Evolutionary conservation across 2,329 filamentous ascomycete genomes (phyloP).

Genomic region (Knoxdaviesia capensis): DNA sequence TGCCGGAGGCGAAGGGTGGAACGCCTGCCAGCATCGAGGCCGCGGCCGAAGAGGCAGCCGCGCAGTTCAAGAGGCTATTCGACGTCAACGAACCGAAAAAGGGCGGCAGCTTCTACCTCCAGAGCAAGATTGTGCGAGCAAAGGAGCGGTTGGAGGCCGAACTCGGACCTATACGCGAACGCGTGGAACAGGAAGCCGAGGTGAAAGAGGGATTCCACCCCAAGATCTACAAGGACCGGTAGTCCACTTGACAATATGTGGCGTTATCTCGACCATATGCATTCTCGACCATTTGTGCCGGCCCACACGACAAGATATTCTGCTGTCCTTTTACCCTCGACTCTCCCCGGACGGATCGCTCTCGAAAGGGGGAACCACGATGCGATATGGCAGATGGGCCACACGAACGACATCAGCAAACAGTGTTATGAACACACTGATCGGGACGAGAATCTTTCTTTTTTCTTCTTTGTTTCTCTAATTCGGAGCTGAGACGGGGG

Average conservation of each 20-base stretch:
- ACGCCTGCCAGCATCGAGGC: slow-evolving; percentile 21
- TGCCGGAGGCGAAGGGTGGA: slow-evolving; percentile 45
- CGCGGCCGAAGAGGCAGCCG: slow-evolving; percentile 60
- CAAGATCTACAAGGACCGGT: slow-evolving; percentile 81
- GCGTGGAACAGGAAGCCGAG: slow-evolving; percentile 56
- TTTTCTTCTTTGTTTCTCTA: too few species aligned
- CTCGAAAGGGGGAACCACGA: too few species aligned
- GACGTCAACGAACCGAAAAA: slow-evolving; percentile 89
- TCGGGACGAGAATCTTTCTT: too few species aligned
- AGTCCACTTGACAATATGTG: slow-evolving; percentile 6
- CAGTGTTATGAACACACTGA: too few species aligned
- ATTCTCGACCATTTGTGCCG: too few species aligned
- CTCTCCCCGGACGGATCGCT: too few species aligned
- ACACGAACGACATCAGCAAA: too few species aligned
- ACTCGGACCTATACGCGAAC: slow-evolving; percentile 49
- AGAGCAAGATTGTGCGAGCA: slow-evolving; percentile 87
- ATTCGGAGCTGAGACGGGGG: too few species aligned
- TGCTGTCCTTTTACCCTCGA: too few species aligned
- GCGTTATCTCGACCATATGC: too few species aligned
- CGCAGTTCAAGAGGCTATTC: slow-evolving; percentile 85
- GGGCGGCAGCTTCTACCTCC: slow-evolving; percentile 92
- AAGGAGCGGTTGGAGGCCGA: slow-evolving; percentile 85
- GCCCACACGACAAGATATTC: too few species aligned
- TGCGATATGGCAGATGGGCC: too few species aligned
- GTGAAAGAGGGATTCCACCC: slow-evolving; percentile 77